Base-by-base conservation (phyloP, 2,329 filamentous ascomycete species). In the Epichloe sylvatica region DNA sequence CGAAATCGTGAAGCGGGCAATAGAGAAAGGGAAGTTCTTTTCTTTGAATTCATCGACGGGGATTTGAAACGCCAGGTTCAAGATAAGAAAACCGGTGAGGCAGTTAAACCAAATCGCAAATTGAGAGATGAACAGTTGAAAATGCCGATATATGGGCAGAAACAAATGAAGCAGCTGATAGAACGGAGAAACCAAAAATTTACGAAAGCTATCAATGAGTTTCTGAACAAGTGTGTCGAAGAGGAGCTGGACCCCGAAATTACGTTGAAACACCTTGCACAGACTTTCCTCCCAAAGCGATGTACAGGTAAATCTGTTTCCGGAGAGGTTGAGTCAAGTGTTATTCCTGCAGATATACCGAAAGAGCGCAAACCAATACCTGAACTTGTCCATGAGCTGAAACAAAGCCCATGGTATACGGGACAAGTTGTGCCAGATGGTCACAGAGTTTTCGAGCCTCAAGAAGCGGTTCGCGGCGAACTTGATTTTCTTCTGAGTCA, bases 381-480 rank as follows among this genome's bases (percentile, higher is more conserved):
- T 0, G 85, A 94, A 47, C 97, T 98, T 35, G 74, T 98, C 2
- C 73, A 80, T 33, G 87, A 96, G 60, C 79, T 98, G 36, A 88
- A 87, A 59, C 76, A 79, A 8, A 78, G 84, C 57, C 75, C 90
- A 23, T 94, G 90, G 86, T 98, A 98, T 60, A 85, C 81, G 4
- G 83, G 83, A 0, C 92, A 98, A 66, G 89, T 98, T 54, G 90
- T 97, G 1, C 88, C 90, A 0, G 86, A 94, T 56, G 92, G 92
- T 0, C 89, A 96, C 68, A 79, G 90, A 35, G 86, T 94, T 0
- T 94, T 96, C 59, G 88, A 94, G 56, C 79, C 86, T 2, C 90
- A 95, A 59, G 78, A 83, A 55, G 74, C 91, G 0, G 76, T 90
- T 0, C 89, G 86, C 59, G 90, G 88, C 1, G 84, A 94, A 40